These are phyloP conservation scores for Porcisia hertigi DNA, from an alignment of 208 protist genomes.

Conservation along the genomic window DNA sequence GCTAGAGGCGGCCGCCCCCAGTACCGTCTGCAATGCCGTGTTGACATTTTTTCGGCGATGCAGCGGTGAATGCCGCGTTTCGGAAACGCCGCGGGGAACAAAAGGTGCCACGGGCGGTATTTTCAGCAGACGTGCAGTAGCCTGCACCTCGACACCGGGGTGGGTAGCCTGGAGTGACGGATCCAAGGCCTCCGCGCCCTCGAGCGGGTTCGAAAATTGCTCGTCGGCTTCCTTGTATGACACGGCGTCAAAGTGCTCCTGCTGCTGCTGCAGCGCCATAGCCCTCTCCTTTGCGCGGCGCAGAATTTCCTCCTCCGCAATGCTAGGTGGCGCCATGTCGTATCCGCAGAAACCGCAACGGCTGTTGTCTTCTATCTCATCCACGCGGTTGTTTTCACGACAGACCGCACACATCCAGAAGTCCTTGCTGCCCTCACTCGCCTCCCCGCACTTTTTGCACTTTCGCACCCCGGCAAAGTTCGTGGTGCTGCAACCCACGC, in stretches of 20 bases:
- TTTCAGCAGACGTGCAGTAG: background rate
- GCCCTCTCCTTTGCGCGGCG: slow-evolving; percentile 42
- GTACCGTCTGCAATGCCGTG: background rate
- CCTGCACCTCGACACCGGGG: background rate
- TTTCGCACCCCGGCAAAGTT: slow-evolving; percentile 80
- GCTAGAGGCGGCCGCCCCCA: background rate
- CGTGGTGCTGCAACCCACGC: slow-evolving; percentile 51
- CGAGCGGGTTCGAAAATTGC: slow-evolving; percentile 56
- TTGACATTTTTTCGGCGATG: background rate
- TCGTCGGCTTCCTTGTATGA: slow-evolving; percentile 59
- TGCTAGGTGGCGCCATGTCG: slow-evolving; percentile 81
- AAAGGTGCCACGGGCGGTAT: slow-evolving; percentile 20
- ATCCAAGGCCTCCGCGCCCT: slow-evolving; percentile 42
- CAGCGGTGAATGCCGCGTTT: slow-evolving; percentile 23
- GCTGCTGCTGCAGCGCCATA: slow-evolving; percentile 34
- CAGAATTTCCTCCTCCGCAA: slow-evolving; percentile 54
- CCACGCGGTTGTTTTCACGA: slow-evolving; percentile 86
- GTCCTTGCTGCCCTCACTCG: slow-evolving; percentile 43
- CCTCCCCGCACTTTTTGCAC: slow-evolving; percentile 67
- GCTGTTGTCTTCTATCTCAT: slow-evolving; percentile 88
- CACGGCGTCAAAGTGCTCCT: slow-evolving; percentile 71
- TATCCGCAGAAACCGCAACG: slow-evolving; percentile 84
- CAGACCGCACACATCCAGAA: slow-evolving; percentile 89
- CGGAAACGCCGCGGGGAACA: background rate
- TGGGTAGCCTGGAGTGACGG: slow-evolving; percentile 1